These are phyloP conservation scores for Inga laurina DNA, from an alignment of 306 rosid species.

Conservation along the genomic window DNA sequence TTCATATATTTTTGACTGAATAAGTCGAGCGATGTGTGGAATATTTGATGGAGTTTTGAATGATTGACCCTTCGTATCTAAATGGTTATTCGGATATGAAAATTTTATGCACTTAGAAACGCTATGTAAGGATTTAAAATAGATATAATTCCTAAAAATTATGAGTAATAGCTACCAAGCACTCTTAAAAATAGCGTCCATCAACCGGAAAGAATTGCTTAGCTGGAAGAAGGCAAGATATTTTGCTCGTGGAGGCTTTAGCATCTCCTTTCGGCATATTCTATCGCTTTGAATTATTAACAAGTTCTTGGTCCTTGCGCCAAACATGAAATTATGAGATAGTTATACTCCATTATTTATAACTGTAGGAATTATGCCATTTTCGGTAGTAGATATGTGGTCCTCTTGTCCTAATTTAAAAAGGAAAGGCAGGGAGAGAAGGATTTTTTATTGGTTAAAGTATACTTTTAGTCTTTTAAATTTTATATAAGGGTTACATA, in stretches of 20 bases:
- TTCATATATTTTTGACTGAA: background rate
- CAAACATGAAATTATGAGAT: background rate
- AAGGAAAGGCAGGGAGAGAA: no score
- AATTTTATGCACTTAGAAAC: background rate
- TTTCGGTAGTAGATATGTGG: no score
- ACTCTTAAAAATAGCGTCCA: background rate
- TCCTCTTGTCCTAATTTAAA: no score
- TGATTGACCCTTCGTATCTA: background rate
- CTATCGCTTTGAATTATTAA: background rate
- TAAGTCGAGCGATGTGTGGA: background rate
- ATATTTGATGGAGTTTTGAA: background rate
- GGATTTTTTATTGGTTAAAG: no score
- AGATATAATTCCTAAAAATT: background rate
- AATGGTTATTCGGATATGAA: background rate
- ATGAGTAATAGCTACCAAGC: background rate
- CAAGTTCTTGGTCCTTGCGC: background rate
- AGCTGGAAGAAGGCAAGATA: slow-evolving; percentile 11
- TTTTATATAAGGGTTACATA: no score
- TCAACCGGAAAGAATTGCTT: background rate
- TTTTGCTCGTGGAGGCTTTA: slow-evolving; percentile 1
- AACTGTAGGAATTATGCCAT: no score
- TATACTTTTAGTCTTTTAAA: no score
- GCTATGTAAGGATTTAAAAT: background rate
- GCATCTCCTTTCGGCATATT: slow-evolving; percentile 41
- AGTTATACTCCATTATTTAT: no score